phyloP scores from a whole-genome alignment of 495 filamentous ascomycete species.

The Hypomontagnella monticulosa region DNA sequence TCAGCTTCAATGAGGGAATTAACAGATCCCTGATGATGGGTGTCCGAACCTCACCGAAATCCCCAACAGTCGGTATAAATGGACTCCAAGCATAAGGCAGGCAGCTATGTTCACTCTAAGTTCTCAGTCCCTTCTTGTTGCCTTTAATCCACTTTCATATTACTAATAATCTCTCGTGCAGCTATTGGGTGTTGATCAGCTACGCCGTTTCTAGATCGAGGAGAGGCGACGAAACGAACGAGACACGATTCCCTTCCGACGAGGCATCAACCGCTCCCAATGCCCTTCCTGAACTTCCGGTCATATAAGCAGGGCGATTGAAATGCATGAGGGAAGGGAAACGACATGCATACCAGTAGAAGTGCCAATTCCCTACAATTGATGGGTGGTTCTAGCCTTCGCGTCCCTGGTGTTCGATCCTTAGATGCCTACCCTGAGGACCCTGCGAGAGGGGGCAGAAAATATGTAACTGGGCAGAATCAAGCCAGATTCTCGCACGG shows the following conservation, averaged over 20 bases:
- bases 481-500: too few species aligned
- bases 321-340: background rate
- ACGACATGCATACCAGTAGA: background rate
- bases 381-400: too few species aligned
- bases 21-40: background rate
- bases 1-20: background rate
- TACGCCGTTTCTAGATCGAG: background rate
- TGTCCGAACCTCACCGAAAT: background rate
- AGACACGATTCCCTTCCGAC: background rate
- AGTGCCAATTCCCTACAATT: background rate
- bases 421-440: too few species aligned
- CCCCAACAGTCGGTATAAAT: background rate
- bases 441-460: too few species aligned
- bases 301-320: background rate
- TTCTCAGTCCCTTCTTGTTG: conserved; percentile 4
- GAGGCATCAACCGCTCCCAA: background rate
- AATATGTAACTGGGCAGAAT: too few species aligned
- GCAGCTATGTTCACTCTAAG: background rate
- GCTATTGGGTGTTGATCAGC: background rate
- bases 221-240: background rate
- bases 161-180: background rate
- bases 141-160: conserved; percentile 18
- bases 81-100: conserved; percentile 1
- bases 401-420: too few species aligned
- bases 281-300: background rate